Conservation (phyloP, 2,329 filamentous ascomycete species). For the Cytospora piceae region DNA sequence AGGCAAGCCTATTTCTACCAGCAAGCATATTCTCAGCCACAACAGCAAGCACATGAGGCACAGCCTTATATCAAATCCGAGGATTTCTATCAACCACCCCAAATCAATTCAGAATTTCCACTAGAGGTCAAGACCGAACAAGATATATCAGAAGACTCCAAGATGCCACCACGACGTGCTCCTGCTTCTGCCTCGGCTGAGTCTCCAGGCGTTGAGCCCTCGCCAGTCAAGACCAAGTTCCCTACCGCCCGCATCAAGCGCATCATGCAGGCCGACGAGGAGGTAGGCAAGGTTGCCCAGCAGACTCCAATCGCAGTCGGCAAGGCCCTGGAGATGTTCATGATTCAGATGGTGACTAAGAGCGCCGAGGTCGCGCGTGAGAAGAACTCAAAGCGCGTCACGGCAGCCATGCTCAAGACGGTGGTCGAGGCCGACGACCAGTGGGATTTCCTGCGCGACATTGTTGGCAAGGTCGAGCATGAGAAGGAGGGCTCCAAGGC, state of each 20-base stretch:
- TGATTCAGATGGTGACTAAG: slow-evolving; percentile 90
- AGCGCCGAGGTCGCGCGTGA: slow-evolving; percentile 82
- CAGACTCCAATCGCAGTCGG: slow-evolving; percentile 95
- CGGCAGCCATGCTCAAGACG: slow-evolving; percentile 87
- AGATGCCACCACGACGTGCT: slow-evolving; percentile 47
- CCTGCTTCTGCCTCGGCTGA: slow-evolving; percentile 34
- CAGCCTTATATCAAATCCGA: slow-evolving; percentile 19
- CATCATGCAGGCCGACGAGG: slow-evolving; percentile 99
- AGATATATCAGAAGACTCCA: slow-evolving; percentile 30
- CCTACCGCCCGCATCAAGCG: slow-evolving; percentile 97
- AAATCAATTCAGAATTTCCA: slow-evolving; percentile 34
- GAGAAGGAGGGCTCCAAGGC: slow-evolving; percentile 51
- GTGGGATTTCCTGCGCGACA: slow-evolving; percentile 91
- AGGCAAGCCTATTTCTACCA: slow-evolving; percentile 21
- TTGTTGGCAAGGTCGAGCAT: slow-evolving; percentile 77
- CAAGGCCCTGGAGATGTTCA: slow-evolving; percentile 95
- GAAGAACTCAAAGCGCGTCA: slow-evolving; percentile 86
- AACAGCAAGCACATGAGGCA: slow-evolving; percentile 10
- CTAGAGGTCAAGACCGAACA: slow-evolving; percentile 32
- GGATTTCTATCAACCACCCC: slow-evolving; percentile 34
- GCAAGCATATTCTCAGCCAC: slow-evolving; percentile 23
- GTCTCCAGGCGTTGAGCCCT: slow-evolving; percentile 58
- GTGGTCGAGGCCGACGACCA: slow-evolving; percentile 87
- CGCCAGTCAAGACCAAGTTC: slow-evolving; percentile 89
- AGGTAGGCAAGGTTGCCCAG: slow-evolving; percentile 97